Conservation (phyloP, 495 filamentous ascomycete species). For the Clavariopsis aquatica region DNA sequence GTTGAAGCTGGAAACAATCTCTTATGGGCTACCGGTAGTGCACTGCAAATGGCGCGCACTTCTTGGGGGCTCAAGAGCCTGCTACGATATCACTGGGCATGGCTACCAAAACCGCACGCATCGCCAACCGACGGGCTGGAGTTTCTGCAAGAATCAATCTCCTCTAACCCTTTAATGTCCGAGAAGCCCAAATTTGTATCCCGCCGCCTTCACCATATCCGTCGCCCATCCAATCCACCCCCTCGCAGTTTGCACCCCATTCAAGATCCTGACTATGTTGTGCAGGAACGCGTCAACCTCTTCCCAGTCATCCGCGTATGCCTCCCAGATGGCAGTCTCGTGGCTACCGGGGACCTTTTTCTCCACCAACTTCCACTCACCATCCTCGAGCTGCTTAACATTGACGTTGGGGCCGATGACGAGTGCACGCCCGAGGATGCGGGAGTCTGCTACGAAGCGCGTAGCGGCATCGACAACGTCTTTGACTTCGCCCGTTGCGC, state of each 20-base stretch:
- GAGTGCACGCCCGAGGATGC: conserved; percentile 55
- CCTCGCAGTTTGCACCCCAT: conserved; percentile 47
- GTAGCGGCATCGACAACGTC: conserved; percentile 59
- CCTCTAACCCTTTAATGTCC: background rate
- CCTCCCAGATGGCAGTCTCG: conserved; percentile 56
- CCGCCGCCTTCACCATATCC: conserved; percentile 48
- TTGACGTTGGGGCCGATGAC: conserved; percentile 58
- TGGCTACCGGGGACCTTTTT: conserved; percentile 37
- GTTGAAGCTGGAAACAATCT: background rate
- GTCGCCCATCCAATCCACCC: conserved; percentile 54
- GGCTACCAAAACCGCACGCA: too few species aligned
- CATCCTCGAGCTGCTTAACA: conserved; percentile 42
- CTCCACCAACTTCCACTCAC: conserved; percentile 46
- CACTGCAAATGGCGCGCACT: too few species aligned
- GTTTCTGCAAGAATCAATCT: too few species aligned
- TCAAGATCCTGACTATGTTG: conserved; percentile 52
- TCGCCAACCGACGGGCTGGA: too few species aligned
- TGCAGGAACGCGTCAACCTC: conserved; percentile 54
- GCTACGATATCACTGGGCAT: too few species aligned
- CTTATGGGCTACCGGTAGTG: background rate
- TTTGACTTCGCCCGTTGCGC: conserved; percentile 51
- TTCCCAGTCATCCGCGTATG: conserved; percentile 60
- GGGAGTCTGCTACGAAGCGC: conserved; percentile 50
- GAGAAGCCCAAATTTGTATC: conserved; percentile 8
- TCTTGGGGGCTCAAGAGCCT: too few species aligned